These are phyloP conservation scores for Plasmopara viticola DNA, from an alignment of 352 stramenopile species.

Conservation along the genomic window DNA sequence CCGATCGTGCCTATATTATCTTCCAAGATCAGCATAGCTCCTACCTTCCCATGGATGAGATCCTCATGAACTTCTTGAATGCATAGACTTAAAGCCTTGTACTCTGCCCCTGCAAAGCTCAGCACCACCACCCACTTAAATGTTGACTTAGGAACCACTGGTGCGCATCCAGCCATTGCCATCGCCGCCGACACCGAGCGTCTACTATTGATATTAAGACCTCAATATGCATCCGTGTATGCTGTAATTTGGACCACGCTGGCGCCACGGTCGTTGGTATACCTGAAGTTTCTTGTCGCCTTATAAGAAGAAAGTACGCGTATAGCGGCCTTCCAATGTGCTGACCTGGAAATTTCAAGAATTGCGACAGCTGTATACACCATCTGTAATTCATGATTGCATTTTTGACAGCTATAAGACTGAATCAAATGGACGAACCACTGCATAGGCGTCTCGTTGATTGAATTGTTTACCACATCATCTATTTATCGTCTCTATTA, in stretches of 20 bases:
- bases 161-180: neutral
- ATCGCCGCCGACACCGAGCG: neutral
- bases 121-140: neutral
- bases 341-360: neutral
- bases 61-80: slow-evolving; percentile 1
- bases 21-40: neutral
- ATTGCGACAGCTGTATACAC: slow-evolving; percentile 1
- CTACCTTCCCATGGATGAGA: slow-evolving; percentile 2
- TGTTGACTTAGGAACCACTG: slow-evolving; percentile 3
- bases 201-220: neutral
- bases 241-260: neutral
- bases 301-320: neutral
- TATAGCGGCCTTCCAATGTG: neutral
- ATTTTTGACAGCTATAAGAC: too few relatives aligned
- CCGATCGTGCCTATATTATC: slow-evolving; percentile 4
- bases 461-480: too few relatives aligned
- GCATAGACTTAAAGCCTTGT: slow-evolving; percentile 2
- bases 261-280: neutral
- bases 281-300: neutral
- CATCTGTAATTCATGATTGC: too few relatives aligned
- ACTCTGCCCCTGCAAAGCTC: neutral
- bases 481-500: too few relatives aligned
- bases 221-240: neutral
- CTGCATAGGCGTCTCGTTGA: too few relatives aligned
- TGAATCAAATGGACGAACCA: too few relatives aligned